Conservation (phyloP, 78 protist species). For the Protostelium mycophagum region DNA sequence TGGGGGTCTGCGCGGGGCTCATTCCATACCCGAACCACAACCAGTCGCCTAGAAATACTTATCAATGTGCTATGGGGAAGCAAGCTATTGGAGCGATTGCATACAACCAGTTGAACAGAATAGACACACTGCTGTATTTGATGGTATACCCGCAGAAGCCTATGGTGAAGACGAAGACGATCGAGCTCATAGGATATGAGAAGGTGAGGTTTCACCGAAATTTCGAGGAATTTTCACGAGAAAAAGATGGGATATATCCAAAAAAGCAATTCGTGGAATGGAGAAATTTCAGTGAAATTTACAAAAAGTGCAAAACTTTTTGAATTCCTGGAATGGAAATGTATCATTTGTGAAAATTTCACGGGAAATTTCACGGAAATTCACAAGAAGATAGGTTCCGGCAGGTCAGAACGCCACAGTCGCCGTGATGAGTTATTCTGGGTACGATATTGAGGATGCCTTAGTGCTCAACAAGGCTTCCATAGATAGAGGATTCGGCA, state of each 20-base stretch:
- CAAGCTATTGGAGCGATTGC: slow-evolving; percentile 99
- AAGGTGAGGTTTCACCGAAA: slow-evolving; percentile 20
- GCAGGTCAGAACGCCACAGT: slow-evolving; percentile 98
- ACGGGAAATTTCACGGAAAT: too few species aligned
- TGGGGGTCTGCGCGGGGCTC: slow-evolving; percentile 95
- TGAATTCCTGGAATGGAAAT: too few species aligned
- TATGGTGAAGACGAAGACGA: slow-evolving; percentile 83
- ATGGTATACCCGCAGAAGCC: slow-evolving; percentile 96
- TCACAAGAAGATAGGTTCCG: slow-evolving; percentile 55
- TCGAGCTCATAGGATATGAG: slow-evolving; percentile 78
- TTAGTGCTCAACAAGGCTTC: slow-evolving; percentile 93
- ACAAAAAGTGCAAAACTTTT: too few species aligned
- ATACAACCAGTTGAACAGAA: slow-evolving; percentile 91
- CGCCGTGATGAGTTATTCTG: slow-evolving; percentile 97
- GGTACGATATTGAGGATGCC: slow-evolving; percentile 99
- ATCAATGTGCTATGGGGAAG: slow-evolving; percentile 99
- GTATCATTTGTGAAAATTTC: too few species aligned
- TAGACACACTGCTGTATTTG: slow-evolving; percentile 94
- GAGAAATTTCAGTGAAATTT: too few species aligned
- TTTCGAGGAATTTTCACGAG: neutral
- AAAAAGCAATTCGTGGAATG: too few species aligned
- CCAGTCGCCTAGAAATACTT: slow-evolving; percentile 99
- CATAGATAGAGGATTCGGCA: slow-evolving; percentile 95
- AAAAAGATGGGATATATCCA: too few species aligned
- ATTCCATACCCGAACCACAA: slow-evolving; percentile 99